A percentile compares a stretch with the other conserved stretches of the same genome.
phyloP scores from a whole-genome alignment of 345 rosid species.

The Eucalyptus marginata region DNA sequence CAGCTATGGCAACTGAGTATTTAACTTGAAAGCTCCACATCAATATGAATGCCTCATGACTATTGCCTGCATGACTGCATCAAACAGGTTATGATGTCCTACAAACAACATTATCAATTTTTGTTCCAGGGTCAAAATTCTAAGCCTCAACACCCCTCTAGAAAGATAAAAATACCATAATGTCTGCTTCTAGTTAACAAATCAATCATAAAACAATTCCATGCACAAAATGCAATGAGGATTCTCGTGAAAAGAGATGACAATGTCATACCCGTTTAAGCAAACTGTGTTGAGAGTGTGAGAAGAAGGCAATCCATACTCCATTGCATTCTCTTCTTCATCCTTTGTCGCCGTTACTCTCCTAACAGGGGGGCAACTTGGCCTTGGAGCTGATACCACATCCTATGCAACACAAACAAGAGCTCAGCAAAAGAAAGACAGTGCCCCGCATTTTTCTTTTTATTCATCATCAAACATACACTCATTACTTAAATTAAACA shows the following conservation, averaged over 20 bases:
- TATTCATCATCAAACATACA: neutral
- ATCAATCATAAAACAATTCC: neutral
- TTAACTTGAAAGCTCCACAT: neutral
- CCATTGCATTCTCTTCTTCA: conserved; percentile 94
- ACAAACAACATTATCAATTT: neutral
- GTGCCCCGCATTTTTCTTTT: neutral
- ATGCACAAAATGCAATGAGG: neutral
- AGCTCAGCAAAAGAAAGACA: neutral
- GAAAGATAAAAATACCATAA: neutral
- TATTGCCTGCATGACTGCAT: neutral
- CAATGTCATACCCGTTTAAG: conserved; percentile 60
- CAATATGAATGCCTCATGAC: neutral
- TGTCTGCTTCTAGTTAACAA: neutral
- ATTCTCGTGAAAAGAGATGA: neutral
- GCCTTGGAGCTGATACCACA: conserved; percentile 92
- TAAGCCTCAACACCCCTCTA: neutral
- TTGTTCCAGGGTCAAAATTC: neutral
- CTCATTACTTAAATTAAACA: neutral
- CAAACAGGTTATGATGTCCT: neutral
- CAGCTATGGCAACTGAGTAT: neutral
- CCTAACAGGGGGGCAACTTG: conserved; percentile 84
- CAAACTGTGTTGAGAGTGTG: conserved; percentile 95
- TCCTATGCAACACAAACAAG: conserved; percentile 35
- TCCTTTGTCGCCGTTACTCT: conserved; percentile 83
- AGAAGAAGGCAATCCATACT: conserved; percentile 97